Evolutionary conservation across 2,329 filamentous ascomycete genomes (phyloP).

Genomic region (Pseudocercospora crystallina): DNA sequence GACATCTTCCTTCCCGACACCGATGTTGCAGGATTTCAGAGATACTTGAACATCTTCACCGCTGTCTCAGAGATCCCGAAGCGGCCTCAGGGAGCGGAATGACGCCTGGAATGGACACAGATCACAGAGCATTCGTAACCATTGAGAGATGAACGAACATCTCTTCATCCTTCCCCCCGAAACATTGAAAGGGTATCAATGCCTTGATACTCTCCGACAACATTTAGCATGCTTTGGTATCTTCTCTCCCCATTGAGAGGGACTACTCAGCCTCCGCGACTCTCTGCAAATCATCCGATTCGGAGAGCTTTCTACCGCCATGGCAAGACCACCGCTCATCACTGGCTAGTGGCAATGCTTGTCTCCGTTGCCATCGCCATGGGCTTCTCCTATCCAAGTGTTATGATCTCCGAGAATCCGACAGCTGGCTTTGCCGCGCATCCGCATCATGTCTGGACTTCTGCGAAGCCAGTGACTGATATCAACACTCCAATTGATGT

Average conservation of each 20-base stretch:
- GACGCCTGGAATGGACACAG: too few species aligned
- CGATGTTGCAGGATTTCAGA: too few species aligned
- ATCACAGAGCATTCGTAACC: too few species aligned
- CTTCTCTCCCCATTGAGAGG: constrained; percentile 74
- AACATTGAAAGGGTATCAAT: not conserved
- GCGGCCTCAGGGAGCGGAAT: too few species aligned
- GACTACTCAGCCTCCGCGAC: constrained; percentile 70
- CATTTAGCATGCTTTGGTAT: constrained; percentile 38
- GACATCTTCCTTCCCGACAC: too few species aligned
- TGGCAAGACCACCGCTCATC: constrained; percentile 67
- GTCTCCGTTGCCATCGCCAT: constrained; percentile 71
- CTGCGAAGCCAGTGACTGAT: constrained; percentile 35
- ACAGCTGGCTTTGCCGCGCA: constrained; percentile 69
- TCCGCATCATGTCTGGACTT: constrained; percentile 77
- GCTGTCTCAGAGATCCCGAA: too few species aligned
- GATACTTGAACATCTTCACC: too few species aligned
- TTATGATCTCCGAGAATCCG: constrained; percentile 71
- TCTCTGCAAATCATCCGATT: constrained; percentile 64
- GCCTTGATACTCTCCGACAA: not conserved
- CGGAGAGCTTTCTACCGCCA: constrained; percentile 66
- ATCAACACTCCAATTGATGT: constrained; percentile 61
- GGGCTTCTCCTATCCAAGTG: constrained; percentile 70
- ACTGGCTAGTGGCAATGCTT: constrained; percentile 73
- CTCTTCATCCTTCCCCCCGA: not conserved
- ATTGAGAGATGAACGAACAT: too few species aligned